Evolutionary conservation across 441 rosid genomes (phyloP), one percentile per base, ranked within the genome.

Genomic region (Adansonia madagascariensis): DNA sequence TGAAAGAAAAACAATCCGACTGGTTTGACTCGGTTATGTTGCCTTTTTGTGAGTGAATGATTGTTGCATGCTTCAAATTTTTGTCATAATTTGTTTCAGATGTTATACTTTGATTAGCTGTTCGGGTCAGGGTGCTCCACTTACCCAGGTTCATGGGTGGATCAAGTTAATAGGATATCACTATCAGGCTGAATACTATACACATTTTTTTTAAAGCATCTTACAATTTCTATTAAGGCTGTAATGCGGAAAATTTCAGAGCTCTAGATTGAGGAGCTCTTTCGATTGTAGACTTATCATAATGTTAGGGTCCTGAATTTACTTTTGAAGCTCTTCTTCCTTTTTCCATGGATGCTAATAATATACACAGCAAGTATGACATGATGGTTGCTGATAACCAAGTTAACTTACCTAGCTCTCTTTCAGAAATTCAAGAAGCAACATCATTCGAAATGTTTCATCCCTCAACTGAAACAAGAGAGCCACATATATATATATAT

Each of bases 161-260:
- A 94, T 84, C 98, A 94, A 78, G 97, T 94, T 75, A 91, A 87
- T 66, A 91, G 97, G 97, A 77, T 88, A 64, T 59, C 31, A 27
- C 31, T 27, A 27, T 27, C 31, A 27, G 31, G 31, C 31, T 27
- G 31, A 27, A 27, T 27, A 27, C 31, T 2, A 27, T 27, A 27
- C 31, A 1, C 2, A 1, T 27, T 27, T 27, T 27, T 27, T 27
- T 27, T 27, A 27, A 27, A 27, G 31, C 31, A 27, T 27, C 31
- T 27, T 27, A 27, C 22, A 4, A 35, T 64, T 39, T 35, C 20
- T 31, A 7, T 22, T 35, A 6, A 61, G 27, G 66, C 27, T 61
- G 43, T 61, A 6, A 15, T 11, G 65, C 1, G 8, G 65, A 60
- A 3, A 60, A 8, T 61, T 4, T 27, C 41, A 24, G 41, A 61